Evolutionary conservation across 768 basidiomycete species (phyloP).

Genomic region (Kwoniella dendrophila): DNA sequence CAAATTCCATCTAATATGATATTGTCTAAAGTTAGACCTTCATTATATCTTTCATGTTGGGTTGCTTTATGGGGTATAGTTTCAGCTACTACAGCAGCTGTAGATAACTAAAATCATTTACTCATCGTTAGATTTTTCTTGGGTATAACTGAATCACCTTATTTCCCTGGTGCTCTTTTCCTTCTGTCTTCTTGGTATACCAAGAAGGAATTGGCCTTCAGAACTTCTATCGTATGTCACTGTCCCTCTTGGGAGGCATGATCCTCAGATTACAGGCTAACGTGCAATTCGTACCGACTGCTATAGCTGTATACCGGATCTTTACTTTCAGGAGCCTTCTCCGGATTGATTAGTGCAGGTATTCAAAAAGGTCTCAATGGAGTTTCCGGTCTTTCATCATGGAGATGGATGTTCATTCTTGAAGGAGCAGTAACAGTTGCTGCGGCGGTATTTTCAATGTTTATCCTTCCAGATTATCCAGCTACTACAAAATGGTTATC

Average conservation of each 20-base stretch:
- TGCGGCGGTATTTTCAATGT: conserved; percentile 19
- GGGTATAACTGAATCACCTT: conserved; percentile 44
- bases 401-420: conserved; percentile 64
- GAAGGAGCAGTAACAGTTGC: conserved; percentile 29
- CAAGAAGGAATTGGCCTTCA: conserved; percentile 38
- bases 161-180: conserved; percentile 54
- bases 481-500: conserved; percentile 34
- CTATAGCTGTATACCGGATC: conserved; percentile 30
- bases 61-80: conserved; percentile 26
- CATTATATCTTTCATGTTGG: conserved; percentile 16
- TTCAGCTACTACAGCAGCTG: conserved; percentile 34
- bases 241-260: too few relatives aligned
- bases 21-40: conserved; percentile 31
- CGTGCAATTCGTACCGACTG: too few relatives aligned
- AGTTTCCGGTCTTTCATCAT: conserved; percentile 67
- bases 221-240: conserved; percentile 21
- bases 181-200: conserved; percentile 45
- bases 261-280: too few relatives aligned
- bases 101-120: conserved; percentile 32
- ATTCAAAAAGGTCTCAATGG: conserved; percentile 75
- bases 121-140: conserved; percentile 42
- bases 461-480: conserved; percentile 37
- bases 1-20: conserved; percentile 50
- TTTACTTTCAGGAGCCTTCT: conserved; percentile 42
- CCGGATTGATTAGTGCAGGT: conserved; percentile 67